Conservation (phyloP, 2,329 filamentous ascomycete genomes). For the Hortaea werneckii region DNA sequence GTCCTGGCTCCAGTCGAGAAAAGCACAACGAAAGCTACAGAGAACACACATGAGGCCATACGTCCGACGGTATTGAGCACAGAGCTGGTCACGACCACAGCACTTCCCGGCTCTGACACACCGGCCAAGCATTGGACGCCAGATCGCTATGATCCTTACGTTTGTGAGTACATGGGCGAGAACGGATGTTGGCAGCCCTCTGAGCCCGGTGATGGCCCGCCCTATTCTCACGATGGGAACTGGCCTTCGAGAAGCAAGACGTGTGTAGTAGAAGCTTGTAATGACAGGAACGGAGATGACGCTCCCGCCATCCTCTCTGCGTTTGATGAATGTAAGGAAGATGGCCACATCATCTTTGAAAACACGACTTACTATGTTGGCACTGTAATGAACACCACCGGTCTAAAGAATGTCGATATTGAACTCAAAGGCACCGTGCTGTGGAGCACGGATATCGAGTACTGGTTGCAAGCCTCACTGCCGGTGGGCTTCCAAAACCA, state of each 20-base stretch:
- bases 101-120: conserved; percentile 5
- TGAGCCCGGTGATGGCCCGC: conserved; percentile 10
- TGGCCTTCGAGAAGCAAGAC: conserved; percentile 15
- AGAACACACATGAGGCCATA: not conserved
- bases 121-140: conserved; percentile 10
- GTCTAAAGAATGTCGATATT: conserved; percentile 37
- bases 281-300: conserved; percentile 27
- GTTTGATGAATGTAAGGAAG: conserved; percentile 37
- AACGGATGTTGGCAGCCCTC: conserved; percentile 18
- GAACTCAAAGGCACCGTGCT: conserved; percentile 39
- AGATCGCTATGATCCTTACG: conserved; percentile 17
- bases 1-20: too few relatives aligned
- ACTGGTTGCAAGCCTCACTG: conserved; percentile 43
- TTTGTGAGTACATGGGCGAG: conserved; percentile 16
- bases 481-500: conserved; percentile 47
- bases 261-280: not conserved
- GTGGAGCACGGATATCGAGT: conserved; percentile 33
- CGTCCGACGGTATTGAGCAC: not conserved
- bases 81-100: conserved; percentile 5
- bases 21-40: too few relatives aligned
- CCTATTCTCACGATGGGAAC: conserved; percentile 12
- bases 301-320: conserved; percentile 40
- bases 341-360: conserved; percentile 41
- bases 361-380: conserved; percentile 41
- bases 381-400: conserved; percentile 39